phyloP scores from a whole-genome alignment of 2,329 filamentous ascomycete genomes.

The Colletotrichum euphorbiae region DNA sequence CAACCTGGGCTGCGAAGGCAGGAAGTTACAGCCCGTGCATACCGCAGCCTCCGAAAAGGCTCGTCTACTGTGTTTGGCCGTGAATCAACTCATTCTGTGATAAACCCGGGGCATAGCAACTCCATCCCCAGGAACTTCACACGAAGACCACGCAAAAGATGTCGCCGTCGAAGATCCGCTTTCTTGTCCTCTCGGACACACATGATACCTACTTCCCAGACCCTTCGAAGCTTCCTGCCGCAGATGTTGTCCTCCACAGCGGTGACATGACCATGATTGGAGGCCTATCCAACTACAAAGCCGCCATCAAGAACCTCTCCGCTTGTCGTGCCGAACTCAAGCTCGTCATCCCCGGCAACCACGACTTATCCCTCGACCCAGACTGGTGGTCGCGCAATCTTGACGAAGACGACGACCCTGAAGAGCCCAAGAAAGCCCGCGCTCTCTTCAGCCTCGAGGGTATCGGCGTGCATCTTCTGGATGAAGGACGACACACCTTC shows the following conservation, averaged over 20 bases:
- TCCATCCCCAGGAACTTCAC: too few species aligned
- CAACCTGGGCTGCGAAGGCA: too few species aligned
- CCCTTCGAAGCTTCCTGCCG: background rate
- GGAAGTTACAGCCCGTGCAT: too few species aligned
- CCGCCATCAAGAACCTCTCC: background rate
- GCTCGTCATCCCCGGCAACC: conserved; percentile 11
- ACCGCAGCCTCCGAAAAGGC: too few species aligned
- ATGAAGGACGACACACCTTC: background rate
- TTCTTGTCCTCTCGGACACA: background rate
- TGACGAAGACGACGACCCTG: background rate
- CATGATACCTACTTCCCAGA: background rate
- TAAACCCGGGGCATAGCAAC: too few species aligned
- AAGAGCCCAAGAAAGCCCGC: background rate
- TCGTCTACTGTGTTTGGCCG: too few species aligned
- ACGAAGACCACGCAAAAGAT: background rate
- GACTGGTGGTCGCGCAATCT: background rate
- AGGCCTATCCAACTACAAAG: background rate
- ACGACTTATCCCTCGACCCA: background rate
- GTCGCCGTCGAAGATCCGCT: background rate
- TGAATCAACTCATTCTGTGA: too few species aligned
- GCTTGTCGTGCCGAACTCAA: conserved; percentile 3
- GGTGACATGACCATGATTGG: background rate
- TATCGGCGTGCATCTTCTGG: background rate
- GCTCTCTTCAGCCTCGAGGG: background rate
- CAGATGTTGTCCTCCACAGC: conserved; percentile 2